Evolutionary conservation across 1,284 basidiomycete species (phyloP), one percentile per base, ranked within the genome.

Genomic region (Sporisorium exsertum): DNA sequence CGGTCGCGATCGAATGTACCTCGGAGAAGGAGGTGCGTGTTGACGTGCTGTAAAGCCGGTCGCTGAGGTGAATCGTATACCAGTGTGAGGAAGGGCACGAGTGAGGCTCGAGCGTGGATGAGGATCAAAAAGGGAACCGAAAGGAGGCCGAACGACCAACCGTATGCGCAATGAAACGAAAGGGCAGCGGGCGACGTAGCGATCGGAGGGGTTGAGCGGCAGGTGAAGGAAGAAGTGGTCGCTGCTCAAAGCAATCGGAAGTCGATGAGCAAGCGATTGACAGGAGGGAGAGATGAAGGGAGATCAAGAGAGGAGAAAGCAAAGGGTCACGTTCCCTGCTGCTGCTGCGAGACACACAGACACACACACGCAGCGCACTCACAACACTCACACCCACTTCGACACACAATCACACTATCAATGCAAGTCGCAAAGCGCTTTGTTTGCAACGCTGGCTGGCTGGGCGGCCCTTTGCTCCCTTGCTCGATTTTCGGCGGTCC

Each of bases 271-370:
- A 47, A 45, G 20, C 40, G 40, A 29, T 2, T 18, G 27, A 20
- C 7, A 32, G 46, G 47, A 2, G 32, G 26, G 46, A 54, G 52
- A 40, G 37, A 40, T 15, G 13, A 16, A 13, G 13, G 37, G 37
- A 40, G 37, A 40, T 5, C 4, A 40, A 9, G 37, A 26, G 22
- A 26, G 35, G 46, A 47, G 52, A 35, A 24, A 63, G 47, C 6
- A 16, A n/a, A 43, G 54, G 61, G 35, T 62, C 53, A 20, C 47
- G 49, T 16, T 32, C 24, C 15, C 20, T 32, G 29, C 32, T 58
- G 56, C 32, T 58, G 56, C 56, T 37, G 18, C 45, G n/a, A 37
- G 26, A 29, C n/a, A 59, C 3, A 59, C 27, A 43, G 27, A 59
- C 3, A 59, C 27, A 43, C 40, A 52, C 61, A 55, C 51, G 15